Evolutionary conservation across 192 early-diverging fungal species (phyloP).

Genomic region (Podochytrium sp.): DNA sequence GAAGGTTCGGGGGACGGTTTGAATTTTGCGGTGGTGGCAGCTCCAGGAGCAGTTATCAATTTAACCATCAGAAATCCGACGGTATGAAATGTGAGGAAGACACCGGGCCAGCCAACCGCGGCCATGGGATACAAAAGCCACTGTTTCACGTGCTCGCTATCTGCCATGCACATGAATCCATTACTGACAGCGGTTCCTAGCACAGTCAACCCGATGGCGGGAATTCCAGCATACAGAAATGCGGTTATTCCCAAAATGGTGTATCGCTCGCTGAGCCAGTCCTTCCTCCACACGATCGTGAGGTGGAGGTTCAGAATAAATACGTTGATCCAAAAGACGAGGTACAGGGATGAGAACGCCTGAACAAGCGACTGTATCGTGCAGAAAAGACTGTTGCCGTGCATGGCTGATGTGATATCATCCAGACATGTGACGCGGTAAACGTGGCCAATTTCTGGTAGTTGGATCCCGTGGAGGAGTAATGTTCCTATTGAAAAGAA

Average conservation of each 20-base stretch:
- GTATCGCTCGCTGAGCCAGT: constrained; percentile 11
- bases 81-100: neutral
- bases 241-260: neutral
- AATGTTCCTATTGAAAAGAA: neutral
- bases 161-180: neutral
- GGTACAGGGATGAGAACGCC: neutral
- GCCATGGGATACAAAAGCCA: constrained; percentile 3
- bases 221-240: neutral
- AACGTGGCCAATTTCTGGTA: neutral
- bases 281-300: constrained; percentile 8
- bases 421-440: neutral
- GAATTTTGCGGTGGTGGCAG: too few species aligned
- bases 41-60: neutral
- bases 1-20: too few species aligned
- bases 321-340: neutral
- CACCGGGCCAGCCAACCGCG: constrained; percentile 4
- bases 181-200: neutral
- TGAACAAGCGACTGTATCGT: neutral
- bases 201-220: neutral
- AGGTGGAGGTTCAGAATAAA: constrained; percentile 13
- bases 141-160: neutral
- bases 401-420: neutral
- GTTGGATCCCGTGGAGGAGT: neutral
- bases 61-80: neutral
- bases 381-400: neutral